These are phyloP conservation scores for Penicillium sp. DNA, from an alignment of 2,329 filamentous ascomycete species.

Conservation along the genomic window DNA sequence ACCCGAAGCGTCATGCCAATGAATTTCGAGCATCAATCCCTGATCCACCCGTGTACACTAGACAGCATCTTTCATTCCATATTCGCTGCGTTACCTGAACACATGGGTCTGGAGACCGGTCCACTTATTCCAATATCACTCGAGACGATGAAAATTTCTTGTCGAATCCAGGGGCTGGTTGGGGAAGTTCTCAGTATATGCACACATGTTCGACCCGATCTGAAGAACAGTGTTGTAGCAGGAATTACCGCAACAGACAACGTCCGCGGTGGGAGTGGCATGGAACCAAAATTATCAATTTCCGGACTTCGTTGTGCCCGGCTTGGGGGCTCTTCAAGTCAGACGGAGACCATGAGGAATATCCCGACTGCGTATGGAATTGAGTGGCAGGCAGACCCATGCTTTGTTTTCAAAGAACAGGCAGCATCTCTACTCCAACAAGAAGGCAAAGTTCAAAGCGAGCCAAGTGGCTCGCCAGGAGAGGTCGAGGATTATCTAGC, in stretches of 20 bases:
- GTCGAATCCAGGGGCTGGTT: neutral
- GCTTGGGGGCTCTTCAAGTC: neutral
- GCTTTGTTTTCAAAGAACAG: constrained; percentile 10
- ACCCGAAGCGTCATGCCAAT: constrained; percentile 32
- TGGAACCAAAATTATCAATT: constrained; percentile 14
- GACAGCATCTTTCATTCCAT: constrained; percentile 37
- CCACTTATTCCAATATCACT: constrained; percentile 28
- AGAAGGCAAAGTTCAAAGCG: neutral
- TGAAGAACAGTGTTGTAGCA: constrained; percentile 12
- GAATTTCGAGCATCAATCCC: constrained; percentile 26
- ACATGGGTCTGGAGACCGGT: constrained; percentile 10
- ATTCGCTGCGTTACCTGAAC: constrained; percentile 22
- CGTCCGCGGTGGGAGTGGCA: neutral
- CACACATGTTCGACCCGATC: constrained; percentile 10
- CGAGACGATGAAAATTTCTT: constrained; percentile 22
- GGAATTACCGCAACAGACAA: constrained; percentile 15
- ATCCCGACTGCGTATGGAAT: constrained; percentile 19
- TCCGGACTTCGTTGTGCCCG: constrained; percentile 18
- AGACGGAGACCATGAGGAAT: neutral
- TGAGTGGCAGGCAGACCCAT: constrained; percentile 25
- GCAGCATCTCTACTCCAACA: neutral
- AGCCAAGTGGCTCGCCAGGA: neutral
- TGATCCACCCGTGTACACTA: constrained; percentile 37
- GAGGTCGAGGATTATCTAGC: constrained; percentile 1
- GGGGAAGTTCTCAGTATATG: constrained; percentile 15